phyloP scores from a whole-genome alignment of 2,329 filamentous ascomycete genomes.

The Hansfordia pulvinata region DNA sequence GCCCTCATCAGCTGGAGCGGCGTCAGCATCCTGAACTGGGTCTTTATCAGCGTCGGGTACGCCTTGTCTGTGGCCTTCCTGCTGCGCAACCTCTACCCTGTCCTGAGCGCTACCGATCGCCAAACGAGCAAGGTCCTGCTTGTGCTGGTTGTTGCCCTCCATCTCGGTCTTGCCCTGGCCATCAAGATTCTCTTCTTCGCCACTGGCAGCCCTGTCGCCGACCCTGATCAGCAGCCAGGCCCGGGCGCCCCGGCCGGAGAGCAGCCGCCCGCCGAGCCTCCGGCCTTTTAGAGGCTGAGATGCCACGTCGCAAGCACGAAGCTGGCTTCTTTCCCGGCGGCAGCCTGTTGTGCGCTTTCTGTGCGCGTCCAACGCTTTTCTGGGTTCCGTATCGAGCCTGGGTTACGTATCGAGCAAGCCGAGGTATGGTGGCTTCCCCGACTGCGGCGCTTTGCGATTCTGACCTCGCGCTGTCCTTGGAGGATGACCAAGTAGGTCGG shows the following conservation, averaged over 20 bases:
- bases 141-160: constrained; percentile 69
- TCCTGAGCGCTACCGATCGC: constrained; percentile 82
- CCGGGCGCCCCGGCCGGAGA: constrained; percentile 6
- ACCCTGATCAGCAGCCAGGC: constrained; percentile 5
- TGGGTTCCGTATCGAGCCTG: too few relatives aligned
- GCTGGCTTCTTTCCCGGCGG: too few relatives aligned
- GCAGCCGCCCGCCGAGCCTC: too few relatives aligned
- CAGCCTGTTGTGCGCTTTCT: too few relatives aligned
- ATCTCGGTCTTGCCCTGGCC: constrained; percentile 79
- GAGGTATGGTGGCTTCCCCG: too few relatives aligned
- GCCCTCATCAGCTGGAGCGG: constrained; percentile 85
- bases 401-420: too few relatives aligned
- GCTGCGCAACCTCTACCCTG: constrained; percentile 76
- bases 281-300: not conserved
- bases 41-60: constrained; percentile 81
- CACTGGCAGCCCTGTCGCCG: constrained; percentile 48
- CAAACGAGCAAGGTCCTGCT: constrained; percentile 84
- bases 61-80: constrained; percentile 73
- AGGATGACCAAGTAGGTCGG: not conserved
- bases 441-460: too few relatives aligned
- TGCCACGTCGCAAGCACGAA: too few relatives aligned
- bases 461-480: constrained; percentile 1
- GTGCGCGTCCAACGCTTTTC: too few relatives aligned
- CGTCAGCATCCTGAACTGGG: constrained; percentile 77
- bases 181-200: constrained; percentile 98